A percentile compares a stretch with the other conserved stretches of the same genome.
phyloP scores from a whole-genome alignment of 495 filamentous ascomycete genomes.

The Aspergillus ellipticus region DNA sequence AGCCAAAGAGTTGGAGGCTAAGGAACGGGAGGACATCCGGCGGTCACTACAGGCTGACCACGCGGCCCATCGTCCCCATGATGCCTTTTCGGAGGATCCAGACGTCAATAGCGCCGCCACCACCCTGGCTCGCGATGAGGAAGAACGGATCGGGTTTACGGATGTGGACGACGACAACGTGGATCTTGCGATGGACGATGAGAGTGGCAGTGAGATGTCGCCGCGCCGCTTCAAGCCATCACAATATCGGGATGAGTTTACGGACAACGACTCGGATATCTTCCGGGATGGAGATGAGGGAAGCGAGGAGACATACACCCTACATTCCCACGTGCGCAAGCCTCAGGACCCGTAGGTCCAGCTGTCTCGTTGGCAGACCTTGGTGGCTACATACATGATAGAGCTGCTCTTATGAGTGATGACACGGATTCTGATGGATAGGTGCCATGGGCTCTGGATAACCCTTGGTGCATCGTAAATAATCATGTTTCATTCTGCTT shows the following conservation, averaged over 20 bases:
- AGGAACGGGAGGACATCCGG: slow-evolving; percentile 58
- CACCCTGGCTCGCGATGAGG: slow-evolving; percentile 46
- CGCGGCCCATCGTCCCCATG: slow-evolving; percentile 36
- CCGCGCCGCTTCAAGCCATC: slow-evolving; percentile 21
- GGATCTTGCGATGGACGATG: slow-evolving; percentile 39
- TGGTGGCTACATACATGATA: slow-evolving; percentile 11
- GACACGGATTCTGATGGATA: slow-evolving; percentile 1
- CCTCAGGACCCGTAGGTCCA: slow-evolving; percentile 2
- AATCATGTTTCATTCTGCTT: background rate
- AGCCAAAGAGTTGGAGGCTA: slow-evolving; percentile 78
- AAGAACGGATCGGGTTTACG: slow-evolving; percentile 46
- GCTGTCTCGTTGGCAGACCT: background rate
- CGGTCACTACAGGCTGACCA: slow-evolving; percentile 38
- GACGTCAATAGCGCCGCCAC: slow-evolving; percentile 40
- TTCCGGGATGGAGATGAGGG: slow-evolving; percentile 39
- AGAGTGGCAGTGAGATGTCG: slow-evolving; percentile 29
- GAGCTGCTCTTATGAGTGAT: slow-evolving; percentile 10
- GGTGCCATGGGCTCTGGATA: background rate
- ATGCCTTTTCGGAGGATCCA: slow-evolving; percentile 44
- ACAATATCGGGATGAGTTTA: slow-evolving; percentile 50
- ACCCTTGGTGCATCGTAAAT: background rate
- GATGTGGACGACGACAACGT: slow-evolving; percentile 42
- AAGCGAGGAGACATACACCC: slow-evolving; percentile 40
- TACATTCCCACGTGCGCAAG: slow-evolving; percentile 41
- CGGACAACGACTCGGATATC: slow-evolving; percentile 52